Evolutionary conservation across 148 eudicot genomes (phyloP), one percentile per base, ranked within the genome.

Genomic region (Vaccinium vitisidaea): DNA sequence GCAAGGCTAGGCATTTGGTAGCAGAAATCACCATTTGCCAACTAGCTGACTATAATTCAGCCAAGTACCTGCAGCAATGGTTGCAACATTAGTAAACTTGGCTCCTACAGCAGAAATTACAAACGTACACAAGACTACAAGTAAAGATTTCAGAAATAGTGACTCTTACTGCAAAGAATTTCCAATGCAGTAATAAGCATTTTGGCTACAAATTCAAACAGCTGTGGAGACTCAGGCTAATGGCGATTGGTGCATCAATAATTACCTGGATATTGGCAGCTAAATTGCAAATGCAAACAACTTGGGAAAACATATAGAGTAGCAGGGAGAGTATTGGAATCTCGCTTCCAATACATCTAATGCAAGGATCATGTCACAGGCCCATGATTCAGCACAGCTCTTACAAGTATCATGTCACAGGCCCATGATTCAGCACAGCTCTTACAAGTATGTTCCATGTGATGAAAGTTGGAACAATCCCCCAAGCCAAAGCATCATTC

Each of bases 391-490:
- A 92, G 56, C 80, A 91, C 91, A 55, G 99, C 94, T 87, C 95
- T 90, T 27, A 96, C 94, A 82, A 96, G 95, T 86, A 93, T 96
- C 85, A 56, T 50, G 65, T 71, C 69, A 83, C 67, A 87, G 84
- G 23, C 50, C 86, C 89, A 79, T 83, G 25, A 65, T 74, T 30
- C 80, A 92, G 56, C 80, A 91, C 91, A 55, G 99, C 94, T 87
- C 95, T 90, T 27, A 96, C 94, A 82, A 96, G 95, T 86, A 93
- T 96, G 86, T 85, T 93, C 99, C 99, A 96, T 21, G 98, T 93
- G 79, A 84, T 84, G 63, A 89, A 14, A 55, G 98, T 90, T 21
- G 97, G 98, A 50, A 88, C 52, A 65, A 93, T 84, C 81, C 92
- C 92, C 82, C 85, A 88, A 63, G 83, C 65, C 86, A 93, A 73